Evolutionary conservation across 2,329 filamentous ascomycete species (phyloP).

Genomic region (Aspergillus sp.): DNA sequence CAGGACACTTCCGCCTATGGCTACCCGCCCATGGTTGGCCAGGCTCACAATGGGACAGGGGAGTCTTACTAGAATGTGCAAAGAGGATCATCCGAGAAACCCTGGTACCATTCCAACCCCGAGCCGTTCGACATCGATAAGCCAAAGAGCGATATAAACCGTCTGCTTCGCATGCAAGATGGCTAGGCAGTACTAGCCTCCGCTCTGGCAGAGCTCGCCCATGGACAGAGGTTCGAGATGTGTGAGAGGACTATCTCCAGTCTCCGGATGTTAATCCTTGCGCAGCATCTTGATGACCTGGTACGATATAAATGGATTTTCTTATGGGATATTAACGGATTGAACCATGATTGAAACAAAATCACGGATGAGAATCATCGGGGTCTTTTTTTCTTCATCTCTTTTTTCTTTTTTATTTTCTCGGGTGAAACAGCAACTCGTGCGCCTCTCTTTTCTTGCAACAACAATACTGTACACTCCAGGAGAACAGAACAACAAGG

Average conservation of each 20-base stretch:
- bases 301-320: slow-evolving; percentile 7
- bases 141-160: neutral
- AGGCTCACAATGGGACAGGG: slow-evolving; percentile 44
- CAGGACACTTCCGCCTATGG: slow-evolving; percentile 42
- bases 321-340: slow-evolving; percentile 9
- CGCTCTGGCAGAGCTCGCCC: neutral
- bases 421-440: too few species aligned
- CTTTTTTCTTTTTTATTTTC: neutral
- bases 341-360: neutral
- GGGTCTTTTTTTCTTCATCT: neutral
- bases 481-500: too few species aligned
- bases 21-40: slow-evolving; percentile 42
- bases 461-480: too few species aligned
- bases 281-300: slow-evolving; percentile 9
- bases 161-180: neutral
- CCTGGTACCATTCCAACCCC: neutral
- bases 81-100: slow-evolving; percentile 5
- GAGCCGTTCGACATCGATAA: neutral
- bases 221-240: slow-evolving; percentile 1
- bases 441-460: too few species aligned
- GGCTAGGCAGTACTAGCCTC: neutral
- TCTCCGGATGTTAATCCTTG: slow-evolving; percentile 7
- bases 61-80: slow-evolving; percentile 35
- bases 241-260: slow-evolving; percentile 2
- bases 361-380: neutral